phyloP scores from a whole-genome alignment of 139 green algal species.

The Tetradesmus obliquus region DNA sequence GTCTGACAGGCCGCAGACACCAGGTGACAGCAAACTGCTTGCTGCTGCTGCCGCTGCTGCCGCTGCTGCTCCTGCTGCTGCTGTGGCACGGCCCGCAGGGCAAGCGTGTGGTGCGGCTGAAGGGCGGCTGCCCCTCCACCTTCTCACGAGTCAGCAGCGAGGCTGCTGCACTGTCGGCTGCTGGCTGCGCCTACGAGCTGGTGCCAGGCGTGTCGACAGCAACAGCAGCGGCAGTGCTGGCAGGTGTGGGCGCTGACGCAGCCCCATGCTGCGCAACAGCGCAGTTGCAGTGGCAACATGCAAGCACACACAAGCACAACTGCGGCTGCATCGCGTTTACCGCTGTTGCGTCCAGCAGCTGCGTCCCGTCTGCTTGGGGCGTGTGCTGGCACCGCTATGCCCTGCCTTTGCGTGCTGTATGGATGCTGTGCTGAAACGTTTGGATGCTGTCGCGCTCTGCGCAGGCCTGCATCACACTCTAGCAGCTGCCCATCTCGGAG shows the following conservation, averaged over 20 bases:
- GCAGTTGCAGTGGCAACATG: background rate
- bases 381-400: too few species aligned
- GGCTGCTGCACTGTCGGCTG: slow-evolving; percentile 64
- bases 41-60: background rate
- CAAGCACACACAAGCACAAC: too few species aligned
- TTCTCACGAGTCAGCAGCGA: slow-evolving; percentile 77
- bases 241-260: slow-evolving; percentile 56
- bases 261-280: background rate
- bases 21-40: background rate
- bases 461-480: too few species aligned
- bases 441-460: too few species aligned
- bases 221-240: slow-evolving; percentile 75
- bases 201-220: slow-evolving; percentile 83
- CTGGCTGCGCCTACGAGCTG: slow-evolving; percentile 62
- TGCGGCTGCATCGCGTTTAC: background rate
- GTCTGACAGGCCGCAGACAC: too few species aligned
- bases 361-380: too few species aligned
- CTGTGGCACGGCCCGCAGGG: slow-evolving; percentile 46
- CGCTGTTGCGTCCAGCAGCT: background rate
- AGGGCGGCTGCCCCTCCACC: slow-evolving; percentile 80
- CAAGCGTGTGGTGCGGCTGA: slow-evolving; percentile 75
- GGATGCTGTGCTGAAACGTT: too few species aligned
- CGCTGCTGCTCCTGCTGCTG: background rate
- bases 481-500: background rate
- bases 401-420: too few species aligned